Evolutionary conservation across 495 filamentous ascomycete genomes (phyloP), one percentile per base, ranked within the genome.

Genomic region (Pseudomonodictys pantanalensis): DNA sequence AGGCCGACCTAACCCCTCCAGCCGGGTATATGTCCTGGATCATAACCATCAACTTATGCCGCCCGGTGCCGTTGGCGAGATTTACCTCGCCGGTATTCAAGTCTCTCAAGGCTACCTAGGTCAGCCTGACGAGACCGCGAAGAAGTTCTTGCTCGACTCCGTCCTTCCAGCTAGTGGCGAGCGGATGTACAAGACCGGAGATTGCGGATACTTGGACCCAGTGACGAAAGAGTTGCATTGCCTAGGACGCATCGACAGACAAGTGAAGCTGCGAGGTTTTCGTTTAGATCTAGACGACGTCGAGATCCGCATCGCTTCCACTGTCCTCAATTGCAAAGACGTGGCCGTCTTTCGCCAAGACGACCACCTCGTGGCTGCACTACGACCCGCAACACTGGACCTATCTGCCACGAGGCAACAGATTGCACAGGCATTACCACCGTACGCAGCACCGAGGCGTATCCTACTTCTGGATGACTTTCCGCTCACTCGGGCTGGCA

Each of bases 201-300:
- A 35, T 15, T 35, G 15, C 15, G 32, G 8, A 8, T 35, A 35
- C 15, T 35, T 7, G 32, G 32, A 35, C 32, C 7, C 8, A 7
- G 15, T 8, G 32, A 35, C 32, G 8, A 15, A 15, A 35, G 32
- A 35, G 15, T 8, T 35, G 8, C 15, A 15, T 53, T 45, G 46
- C 10, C 23, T 26, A 12, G 7, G 79, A 9, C 71, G 75, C 39
- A 77, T 77, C 15, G 71, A 78, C 23, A 38, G 76, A 51, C 76
- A 78, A 42, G 70, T 81, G 54, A 69, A 81, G 20, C 73, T 71
- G 26, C 71, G 68, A 12, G 75, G 71, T 6, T 77, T 81, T 15
- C 72, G 0, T 61, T 59, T n/a, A 74, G 79, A 71, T 23, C 46
- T 7, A 70, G 79, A 58, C 78, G 83, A 55, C 15, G 7, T 35